phyloP scores from a whole-genome alignment of 768 basidiomycete species.

The Plicaturopsis crispa region DNA sequence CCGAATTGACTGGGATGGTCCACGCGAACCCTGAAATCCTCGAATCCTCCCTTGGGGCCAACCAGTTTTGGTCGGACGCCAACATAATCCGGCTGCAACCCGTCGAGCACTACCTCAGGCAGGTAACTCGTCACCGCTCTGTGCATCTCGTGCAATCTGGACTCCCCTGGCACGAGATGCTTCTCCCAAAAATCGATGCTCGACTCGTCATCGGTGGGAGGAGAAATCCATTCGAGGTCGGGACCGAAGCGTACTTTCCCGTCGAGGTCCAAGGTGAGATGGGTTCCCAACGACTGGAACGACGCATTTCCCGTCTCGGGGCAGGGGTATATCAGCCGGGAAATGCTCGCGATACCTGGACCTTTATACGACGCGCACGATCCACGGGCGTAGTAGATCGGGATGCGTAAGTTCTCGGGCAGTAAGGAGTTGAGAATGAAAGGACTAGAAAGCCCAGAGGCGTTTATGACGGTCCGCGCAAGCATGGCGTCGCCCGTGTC shows the following conservation, averaged over 20 bases:
- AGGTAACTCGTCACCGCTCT: slow-evolving; percentile 68
- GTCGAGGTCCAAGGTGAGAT: slow-evolving; percentile 80
- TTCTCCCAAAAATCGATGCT: slow-evolving; percentile 72
- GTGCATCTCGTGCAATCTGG: slow-evolving; percentile 57
- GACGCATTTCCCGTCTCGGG: slow-evolving; percentile 57
- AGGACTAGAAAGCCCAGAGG: slow-evolving; percentile 67
- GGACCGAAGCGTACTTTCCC: slow-evolving; percentile 89
- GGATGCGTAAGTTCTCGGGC: slow-evolving; percentile 46
- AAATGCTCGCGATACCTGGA: slow-evolving; percentile 58
- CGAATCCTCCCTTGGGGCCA: slow-evolving; percentile 64
- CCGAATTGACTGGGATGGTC: slow-evolving; percentile 42
- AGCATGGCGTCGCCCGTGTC: slow-evolving; percentile 55
- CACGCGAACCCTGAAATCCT: slow-evolving; percentile 72
- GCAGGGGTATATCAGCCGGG: slow-evolving; percentile 86
- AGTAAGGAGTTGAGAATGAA: slow-evolving; percentile 68
- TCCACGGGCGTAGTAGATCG: slow-evolving; percentile 76
- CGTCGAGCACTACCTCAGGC: slow-evolving; percentile 49
- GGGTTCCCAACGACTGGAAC: slow-evolving; percentile 87
- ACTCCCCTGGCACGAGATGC: slow-evolving; percentile 57
- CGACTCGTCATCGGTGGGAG: slow-evolving; percentile 34
- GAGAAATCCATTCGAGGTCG: slow-evolving; percentile 81
- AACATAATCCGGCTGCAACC: slow-evolving; percentile 74
- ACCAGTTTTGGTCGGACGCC: slow-evolving; percentile 87
- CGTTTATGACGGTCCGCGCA: slow-evolving; percentile 74
- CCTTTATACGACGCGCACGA: slow-evolving; percentile 88